phyloP scores from a whole-genome alignment of 176 grass and related monocot genomes.

The Melocanna baccifera region DNA sequence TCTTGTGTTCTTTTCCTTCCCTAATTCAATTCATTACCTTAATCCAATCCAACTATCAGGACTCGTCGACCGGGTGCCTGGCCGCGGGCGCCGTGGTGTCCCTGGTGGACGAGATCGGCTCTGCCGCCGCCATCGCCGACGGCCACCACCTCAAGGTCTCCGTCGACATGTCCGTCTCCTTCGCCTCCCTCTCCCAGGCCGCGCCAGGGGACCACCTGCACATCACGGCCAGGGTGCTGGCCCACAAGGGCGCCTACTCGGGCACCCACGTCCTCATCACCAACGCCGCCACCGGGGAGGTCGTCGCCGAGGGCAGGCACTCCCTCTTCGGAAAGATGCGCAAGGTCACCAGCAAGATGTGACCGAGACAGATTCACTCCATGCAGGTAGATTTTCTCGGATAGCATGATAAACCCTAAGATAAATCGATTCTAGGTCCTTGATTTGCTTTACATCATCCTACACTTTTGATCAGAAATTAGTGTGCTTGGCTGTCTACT shows the following conservation, averaged over 20 bases:
- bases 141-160: conserved; percentile 50
- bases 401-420: background rate
- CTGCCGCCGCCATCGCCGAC: conserved; percentile 36
- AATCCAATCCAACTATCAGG: background rate
- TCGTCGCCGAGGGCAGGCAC: conserved; percentile 77
- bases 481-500: background rate
- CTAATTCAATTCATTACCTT: background rate
- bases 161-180: conserved; percentile 77
- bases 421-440: background rate
- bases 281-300: conserved; percentile 56
- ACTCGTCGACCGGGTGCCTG: conserved; percentile 38
- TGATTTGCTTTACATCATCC: background rate
- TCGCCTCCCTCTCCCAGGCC: conserved; percentile 40
- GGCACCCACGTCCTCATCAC: conserved; percentile 59
- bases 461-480: background rate
- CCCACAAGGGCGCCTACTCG: conserved; percentile 57
- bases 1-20: background rate
- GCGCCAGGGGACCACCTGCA: conserved; percentile 43
- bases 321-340: conserved; percentile 73
- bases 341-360: background rate
- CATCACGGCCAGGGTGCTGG: conserved; percentile 60
- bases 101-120: conserved; percentile 63
- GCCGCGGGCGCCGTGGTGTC: conserved; percentile 60
- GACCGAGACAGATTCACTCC: too few relatives aligned
- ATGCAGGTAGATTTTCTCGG: background rate